Percentiles rank a stretch among this genome's conserved stretches.
These are phyloP conservation scores for Apiotrichum montevideense DNA, from an alignment of 1,284 basidiomycete species.

Conservation along the genomic window DNA sequence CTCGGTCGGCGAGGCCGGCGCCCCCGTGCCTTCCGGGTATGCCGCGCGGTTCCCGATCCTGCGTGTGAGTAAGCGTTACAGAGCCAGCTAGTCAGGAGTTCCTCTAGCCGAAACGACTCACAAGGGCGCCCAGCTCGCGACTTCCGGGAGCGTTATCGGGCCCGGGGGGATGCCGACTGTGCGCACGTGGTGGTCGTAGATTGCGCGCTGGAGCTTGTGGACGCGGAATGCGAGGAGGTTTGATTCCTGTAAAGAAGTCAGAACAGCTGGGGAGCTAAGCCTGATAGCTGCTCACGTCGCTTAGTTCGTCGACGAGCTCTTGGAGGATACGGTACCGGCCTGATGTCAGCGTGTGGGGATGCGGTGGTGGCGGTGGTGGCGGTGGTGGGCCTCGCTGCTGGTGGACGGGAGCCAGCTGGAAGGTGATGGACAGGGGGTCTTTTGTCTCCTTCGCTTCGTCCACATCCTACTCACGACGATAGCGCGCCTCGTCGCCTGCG, in stretches of 20 bases:
- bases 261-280: background rate
- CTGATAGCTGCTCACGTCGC: conserved; percentile 16
- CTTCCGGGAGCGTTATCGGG: conserved; percentile 8
- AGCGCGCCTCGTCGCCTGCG: conserved; percentile 17
- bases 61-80: background rate
- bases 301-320: conserved; percentile 24
- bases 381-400: no score
- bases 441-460: no score
- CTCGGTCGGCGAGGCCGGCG: background rate
- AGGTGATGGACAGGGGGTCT: no score
- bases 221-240: conserved; percentile 20
- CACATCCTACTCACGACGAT: conserved; percentile 11
- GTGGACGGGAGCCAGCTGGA: no score
- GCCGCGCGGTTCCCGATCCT: conserved; percentile 7
- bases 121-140: conserved; percentile 18
- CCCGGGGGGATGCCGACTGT: conserved; percentile 9
- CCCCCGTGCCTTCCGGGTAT: conserved; percentile 11
- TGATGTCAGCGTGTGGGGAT: conserved; percentile 1
- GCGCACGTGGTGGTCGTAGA: conserved; percentile 16
- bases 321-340: conserved; percentile 23
- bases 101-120: no score
- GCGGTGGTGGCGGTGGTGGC: background rate
- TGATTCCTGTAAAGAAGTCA: conserved; percentile 13
- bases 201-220: conserved; percentile 16
- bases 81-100: no score